These are phyloP conservation scores for Phalaenopsis aphrodite DNA, from an alignment of 106 monocot species.

Conservation along the genomic window DNA sequence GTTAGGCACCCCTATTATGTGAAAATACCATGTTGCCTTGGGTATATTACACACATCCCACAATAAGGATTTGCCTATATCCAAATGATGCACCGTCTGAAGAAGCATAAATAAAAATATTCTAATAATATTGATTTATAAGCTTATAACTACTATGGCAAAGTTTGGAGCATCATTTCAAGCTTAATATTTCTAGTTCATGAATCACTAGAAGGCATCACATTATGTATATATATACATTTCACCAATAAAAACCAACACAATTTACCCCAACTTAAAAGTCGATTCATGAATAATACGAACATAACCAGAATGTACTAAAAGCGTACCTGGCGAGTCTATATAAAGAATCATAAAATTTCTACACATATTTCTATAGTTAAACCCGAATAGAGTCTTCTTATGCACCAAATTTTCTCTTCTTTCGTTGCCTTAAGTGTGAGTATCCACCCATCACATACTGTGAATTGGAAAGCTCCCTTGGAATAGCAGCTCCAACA, in stretches of 20 bases:
- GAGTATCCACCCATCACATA: constrained; percentile 15
- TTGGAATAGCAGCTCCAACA: constrained; percentile 47
- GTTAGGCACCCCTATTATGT: too few species aligned
- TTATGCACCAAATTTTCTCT: constrained; percentile 41
- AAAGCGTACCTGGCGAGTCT: neutral
- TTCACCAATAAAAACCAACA: neutral
- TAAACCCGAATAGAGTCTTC: neutral
- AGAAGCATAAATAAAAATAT: too few species aligned
- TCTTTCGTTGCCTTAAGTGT: constrained; percentile 21
- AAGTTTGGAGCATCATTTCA: too few species aligned
- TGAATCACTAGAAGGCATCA: too few species aligned
- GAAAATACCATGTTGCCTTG: too few species aligned
- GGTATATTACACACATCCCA: too few species aligned
- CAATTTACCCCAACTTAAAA: neutral
- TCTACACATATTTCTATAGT: neutral
- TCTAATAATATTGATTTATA: too few species aligned
- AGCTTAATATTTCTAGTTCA: too few species aligned
- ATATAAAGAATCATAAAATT: neutral
- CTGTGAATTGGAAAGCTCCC: constrained; percentile 58
- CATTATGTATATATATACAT: neutral
- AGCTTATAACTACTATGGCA: too few species aligned
- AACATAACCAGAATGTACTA: neutral
- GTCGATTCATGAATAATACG: neutral
- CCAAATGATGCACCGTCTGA: too few species aligned
- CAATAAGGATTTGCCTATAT: too few species aligned